Percentiles rank a stretch among this genome's conserved stretches.
These are phyloP conservation scores for Solanum aculeatissimum DNA, from an alignment of 305 asterid species.

Conservation along the genomic window DNA sequence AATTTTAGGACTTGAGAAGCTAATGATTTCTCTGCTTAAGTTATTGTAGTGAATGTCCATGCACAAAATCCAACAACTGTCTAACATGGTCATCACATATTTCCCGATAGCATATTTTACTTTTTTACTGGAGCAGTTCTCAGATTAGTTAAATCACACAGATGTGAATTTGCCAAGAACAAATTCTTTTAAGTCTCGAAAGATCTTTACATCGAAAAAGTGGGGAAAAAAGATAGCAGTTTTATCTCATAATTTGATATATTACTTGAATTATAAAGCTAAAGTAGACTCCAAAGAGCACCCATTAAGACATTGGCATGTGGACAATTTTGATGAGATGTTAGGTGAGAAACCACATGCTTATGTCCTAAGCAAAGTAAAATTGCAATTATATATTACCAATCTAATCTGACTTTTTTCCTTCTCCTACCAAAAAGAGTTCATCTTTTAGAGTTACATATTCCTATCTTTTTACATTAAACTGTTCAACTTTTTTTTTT, in stretches of 20 bases:
- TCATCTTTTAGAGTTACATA: not conserved
- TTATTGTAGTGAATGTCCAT: not conserved
- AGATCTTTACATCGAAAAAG: not conserved
- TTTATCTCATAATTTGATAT: not conserved
- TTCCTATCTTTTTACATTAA: not conserved
- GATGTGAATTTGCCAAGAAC: not conserved
- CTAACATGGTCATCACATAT: not conserved
- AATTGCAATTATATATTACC: not conserved
- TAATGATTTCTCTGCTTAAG: not conserved
- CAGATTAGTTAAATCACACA: not conserved
- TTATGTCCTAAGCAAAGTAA: slow-evolving; percentile 6
- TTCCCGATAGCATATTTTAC: not conserved
- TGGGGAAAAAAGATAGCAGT: not conserved
- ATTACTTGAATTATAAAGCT: not conserved
- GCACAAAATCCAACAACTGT: not conserved
- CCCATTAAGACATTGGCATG: not conserved
- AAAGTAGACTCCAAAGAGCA: not conserved
- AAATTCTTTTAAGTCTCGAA: not conserved
- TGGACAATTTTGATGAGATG: not conserved
- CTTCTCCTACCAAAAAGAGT: not conserved
- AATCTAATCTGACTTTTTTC: not conserved
- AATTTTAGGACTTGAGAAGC: not conserved
- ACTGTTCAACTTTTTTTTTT: not conserved
- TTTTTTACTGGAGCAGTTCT: not conserved
- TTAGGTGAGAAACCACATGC: slow-evolving; percentile 8